Base-by-base conservation (phyloP, 768 basidiomycete genomes). In the Lentinula aciculospora region DNA sequence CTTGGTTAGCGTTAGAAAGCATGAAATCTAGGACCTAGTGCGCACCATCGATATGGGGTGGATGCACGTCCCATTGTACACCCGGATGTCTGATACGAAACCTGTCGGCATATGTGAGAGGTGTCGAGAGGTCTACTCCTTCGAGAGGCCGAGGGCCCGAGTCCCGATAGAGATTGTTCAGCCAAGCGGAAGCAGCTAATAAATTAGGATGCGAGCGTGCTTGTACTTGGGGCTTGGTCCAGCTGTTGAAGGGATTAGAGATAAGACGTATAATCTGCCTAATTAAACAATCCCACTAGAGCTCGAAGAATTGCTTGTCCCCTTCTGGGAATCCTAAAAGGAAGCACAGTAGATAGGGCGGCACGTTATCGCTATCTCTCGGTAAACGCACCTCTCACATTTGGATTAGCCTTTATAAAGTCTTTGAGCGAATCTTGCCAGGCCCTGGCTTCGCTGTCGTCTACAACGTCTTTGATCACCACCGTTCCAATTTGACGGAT, bases 231-330 rank as follows among this genome's bases (percentile, higher is more conserved):
- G 82, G 59, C 53, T 65, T 69, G 15, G 67, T 67, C 68, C 67
- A 67, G 44, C 67, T 69, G 25, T 29, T 15, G n/a, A 21, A 23
- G 13, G 29, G 23, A 3, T 31, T 36, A 23, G 15, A 34, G 55
- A 32, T 31, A 12, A 56, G 31, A 27, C 4, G 10, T 17, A 13
- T 15, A 3, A 17, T 10, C 19, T 8, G 12, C 4, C 3, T 21
- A 7, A 3, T 4, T 4, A 51, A 31, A 34, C 54, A 31, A n/a
- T n/a, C n/a, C n/a, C n/a, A 86, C 87, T 88, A 89, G 49, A 89
- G 79, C 64, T 83, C 72, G 69, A 85, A 89, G 70, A 90, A 88
- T 63, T 89, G 87, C 53, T 84, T 87, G 62, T 89, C 71, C n/a
- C 76, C 62, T 4, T 60, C 74, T 0, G 86, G 85, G 31, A 75